Evolutionary conservation across 208 protist genomes (phyloP), one percentile per base, ranked within the genome.

Genomic region (Wallacemonas sp.): DNA sequence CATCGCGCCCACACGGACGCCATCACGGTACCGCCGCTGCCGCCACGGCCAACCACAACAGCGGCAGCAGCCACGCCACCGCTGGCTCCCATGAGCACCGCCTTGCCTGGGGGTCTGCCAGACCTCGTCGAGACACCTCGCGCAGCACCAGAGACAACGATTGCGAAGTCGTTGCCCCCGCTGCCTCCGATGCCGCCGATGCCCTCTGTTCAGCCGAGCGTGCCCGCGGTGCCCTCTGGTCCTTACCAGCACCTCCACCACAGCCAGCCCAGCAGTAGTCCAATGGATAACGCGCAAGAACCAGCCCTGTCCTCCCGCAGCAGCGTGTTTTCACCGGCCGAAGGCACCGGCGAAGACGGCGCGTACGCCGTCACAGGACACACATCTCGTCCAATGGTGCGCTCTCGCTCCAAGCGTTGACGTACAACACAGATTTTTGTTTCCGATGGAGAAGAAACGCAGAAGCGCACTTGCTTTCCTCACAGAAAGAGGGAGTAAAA

Each of bases 381-480:
- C 69, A 90, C 88, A 9, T 90, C 88, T 0, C 74, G 73, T 34
- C 84, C 83, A 39, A 82, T 91, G 77, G 79, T 90, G 41, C 66
- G 72, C 33, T 75, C 72, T 28, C 65, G 41, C 24, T 62, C 39
- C 19, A 59, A 56, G 53, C 44, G 61, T 31, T 26, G 45, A 36
- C 53, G 24, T 24, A 11, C 53, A 60, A 11, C 4, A 60, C 24
- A 17, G 3, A 8, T 24, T 21, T 42, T 17, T 41, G 15, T 33
- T 42, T 60, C n/a, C n/a, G n/a, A n/a, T n/a, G n/a, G n/a, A n/a
- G n/a, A n/a, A n/a, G n/a, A n/a, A n/a, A n/a, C n/a, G n/a, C n/a
- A n/a, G n/a, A n/a, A n/a, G n/a, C n/a, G n/a, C n/a, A n/a, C n/a
- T n/a, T n/a, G n/a, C n/a, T n/a, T n/a, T n/a, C n/a, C n/a, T n/a